Conservation (phyloP, 2,329 filamentous ascomycete genomes). For the Acephala macrosclerotiorum region DNA sequence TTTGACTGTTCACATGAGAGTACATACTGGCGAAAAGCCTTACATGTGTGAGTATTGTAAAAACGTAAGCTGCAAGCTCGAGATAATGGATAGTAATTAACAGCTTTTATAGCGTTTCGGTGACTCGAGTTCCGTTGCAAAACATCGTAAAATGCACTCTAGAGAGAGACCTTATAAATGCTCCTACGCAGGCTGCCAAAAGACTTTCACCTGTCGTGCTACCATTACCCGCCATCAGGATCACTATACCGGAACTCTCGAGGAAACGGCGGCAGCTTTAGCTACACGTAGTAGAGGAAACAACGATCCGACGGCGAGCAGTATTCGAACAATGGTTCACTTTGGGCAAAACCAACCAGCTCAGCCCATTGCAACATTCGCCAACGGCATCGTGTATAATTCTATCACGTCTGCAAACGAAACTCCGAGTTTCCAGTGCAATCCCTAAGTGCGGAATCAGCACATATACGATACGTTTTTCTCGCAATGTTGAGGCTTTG, state of each 20-base stretch:
- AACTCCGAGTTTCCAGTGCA: no score
- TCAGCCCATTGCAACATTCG: slow-evolving; percentile 64
- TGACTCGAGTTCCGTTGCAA: slow-evolving; percentile 91
- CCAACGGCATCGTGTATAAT: slow-evolving; percentile 55
- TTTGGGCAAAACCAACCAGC: slow-evolving; percentile 62
- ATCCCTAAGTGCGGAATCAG: no score
- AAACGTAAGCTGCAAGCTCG: slow-evolving; percentile 69
- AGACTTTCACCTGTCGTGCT: slow-evolving; percentile 95
- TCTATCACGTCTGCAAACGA: no score
- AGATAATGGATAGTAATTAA: slow-evolving; percentile 31
- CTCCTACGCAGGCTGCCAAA: slow-evolving; percentile 96
- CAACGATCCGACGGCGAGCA: slow-evolving; percentile 75
- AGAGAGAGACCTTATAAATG: slow-evolving; percentile 98
- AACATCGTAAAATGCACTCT: slow-evolving; percentile 93
- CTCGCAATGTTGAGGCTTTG: no score
- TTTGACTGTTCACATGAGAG: slow-evolving; percentile 91
- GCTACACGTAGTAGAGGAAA: slow-evolving; percentile 55
- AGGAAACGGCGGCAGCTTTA: slow-evolving; percentile 89
- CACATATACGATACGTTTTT: no score
- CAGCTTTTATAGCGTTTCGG: slow-evolving; percentile 77
- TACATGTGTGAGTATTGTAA: slow-evolving; percentile 97
- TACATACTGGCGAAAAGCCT: slow-evolving; percentile 97
- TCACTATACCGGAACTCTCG: slow-evolving; percentile 92
- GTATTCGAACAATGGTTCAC: slow-evolving; percentile 75
- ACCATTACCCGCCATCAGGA: slow-evolving; percentile 96